Evolutionary conservation across 352 stramenopile species (phyloP), one percentile per base, ranked within the genome.

Genomic region (Pythium dissotocum): DNA sequence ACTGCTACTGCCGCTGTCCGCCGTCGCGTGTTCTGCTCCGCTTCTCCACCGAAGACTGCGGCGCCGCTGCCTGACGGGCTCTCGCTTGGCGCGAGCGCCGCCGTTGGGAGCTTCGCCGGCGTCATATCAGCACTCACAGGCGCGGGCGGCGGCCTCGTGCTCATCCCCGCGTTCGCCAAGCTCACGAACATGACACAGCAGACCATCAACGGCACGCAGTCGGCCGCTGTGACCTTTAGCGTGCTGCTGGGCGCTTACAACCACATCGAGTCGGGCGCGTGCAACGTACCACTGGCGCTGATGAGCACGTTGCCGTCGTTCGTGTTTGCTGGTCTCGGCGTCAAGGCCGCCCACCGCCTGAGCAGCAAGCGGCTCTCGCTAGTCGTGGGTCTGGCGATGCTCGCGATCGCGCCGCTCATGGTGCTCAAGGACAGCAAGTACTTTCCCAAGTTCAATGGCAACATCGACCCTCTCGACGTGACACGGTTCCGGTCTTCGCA

Each of bases 141-240:
- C 62, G 85, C 93, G 24, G 87, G 87, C 18, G 64, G 64, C 14
- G 87, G 87, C 18, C 82, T 93, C 57, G 82, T 95, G 52, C 78
- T 95, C 63, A 90, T 95, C 71, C 85, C 87, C 38, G 82, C 77
- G 21, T 71, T 95, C 71, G 87, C 85, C 58, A 90, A 88, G 67
- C 90, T 88, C 72, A 93, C 87, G 40, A 80, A 71, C n/a, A 71
- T 95, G 40, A 65, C 83, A 8, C 87, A 95, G 70, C 87, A 95
- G 52, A 81, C 81, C 8, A 83, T 95, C 56, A 95, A 95, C 55
- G 87, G 87, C 71, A 95, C 87, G 26, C 91, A 85, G 12, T 70
- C 92, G 53, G 85, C 80, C 33, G 83, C 87, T 7, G 85, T 95
- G 49, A 85, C 82, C 16, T 74, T 95, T 30, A 85, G 76, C 36